phyloP scores from a whole-genome alignment of 495 filamentous ascomycete species.

The Aspergillus funiculosus region DNA sequence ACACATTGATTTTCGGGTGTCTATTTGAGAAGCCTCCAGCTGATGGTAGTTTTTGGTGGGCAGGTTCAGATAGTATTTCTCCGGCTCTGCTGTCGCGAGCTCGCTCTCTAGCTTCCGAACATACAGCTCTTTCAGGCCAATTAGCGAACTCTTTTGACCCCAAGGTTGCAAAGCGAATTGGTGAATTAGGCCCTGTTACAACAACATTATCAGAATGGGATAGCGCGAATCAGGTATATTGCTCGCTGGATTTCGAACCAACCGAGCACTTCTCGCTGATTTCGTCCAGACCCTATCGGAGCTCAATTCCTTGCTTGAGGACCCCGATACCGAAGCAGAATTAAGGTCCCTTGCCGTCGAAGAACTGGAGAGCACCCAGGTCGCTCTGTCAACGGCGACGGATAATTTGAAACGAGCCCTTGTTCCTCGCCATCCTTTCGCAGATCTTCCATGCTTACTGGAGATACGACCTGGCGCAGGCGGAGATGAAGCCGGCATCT shows the following conservation, averaged over 20 bases:
- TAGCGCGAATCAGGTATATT: constrained; percentile 36
- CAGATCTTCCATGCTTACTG: constrained; percentile 82
- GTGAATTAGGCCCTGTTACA: constrained; percentile 66
- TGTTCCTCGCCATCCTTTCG: constrained; percentile 86
- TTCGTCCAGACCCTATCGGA: constrained; percentile 48
- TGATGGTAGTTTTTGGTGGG: constrained; percentile 24
- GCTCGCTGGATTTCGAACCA: background rate
- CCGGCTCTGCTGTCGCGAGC: constrained; percentile 59
- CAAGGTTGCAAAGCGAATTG: constrained; percentile 66
- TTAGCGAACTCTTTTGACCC: constrained; percentile 61
- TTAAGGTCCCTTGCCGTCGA: constrained; percentile 65
- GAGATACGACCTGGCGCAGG: constrained; percentile 94
- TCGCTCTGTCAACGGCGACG: constrained; percentile 53
- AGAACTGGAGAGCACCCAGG: constrained; percentile 61
- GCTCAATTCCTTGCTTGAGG: constrained; percentile 52
- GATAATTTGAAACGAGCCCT: constrained; percentile 64
- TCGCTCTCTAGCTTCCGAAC: constrained; percentile 58
- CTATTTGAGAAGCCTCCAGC: background rate
- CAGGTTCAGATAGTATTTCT: constrained; percentile 44
- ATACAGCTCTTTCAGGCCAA: constrained; percentile 55
- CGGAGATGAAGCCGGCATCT: constrained; percentile 83
- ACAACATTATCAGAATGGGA: constrained; percentile 63
- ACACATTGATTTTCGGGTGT: too few species aligned
- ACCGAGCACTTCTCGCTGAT: constrained; percentile 11
- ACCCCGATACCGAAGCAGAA: constrained; percentile 57